Conservation (phyloP, 2,329 filamentous ascomycete species). For the Penicillium sp. region DNA sequence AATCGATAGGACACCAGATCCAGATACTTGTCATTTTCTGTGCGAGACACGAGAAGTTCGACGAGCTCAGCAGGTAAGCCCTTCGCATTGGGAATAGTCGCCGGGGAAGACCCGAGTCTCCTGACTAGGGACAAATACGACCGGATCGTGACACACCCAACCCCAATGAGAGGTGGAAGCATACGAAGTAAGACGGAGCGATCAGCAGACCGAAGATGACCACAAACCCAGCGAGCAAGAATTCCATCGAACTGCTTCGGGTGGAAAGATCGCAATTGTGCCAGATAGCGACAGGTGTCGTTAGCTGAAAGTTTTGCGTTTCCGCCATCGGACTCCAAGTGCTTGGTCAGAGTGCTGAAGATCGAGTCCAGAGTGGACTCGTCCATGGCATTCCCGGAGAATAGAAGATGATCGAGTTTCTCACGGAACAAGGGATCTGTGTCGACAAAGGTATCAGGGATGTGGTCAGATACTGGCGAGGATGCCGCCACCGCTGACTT, state of each 20-base stretch:
- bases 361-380: slow-evolving; percentile 41
- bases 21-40: slow-evolving; percentile 12
- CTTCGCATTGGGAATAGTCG: slow-evolving; percentile 24
- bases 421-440: slow-evolving; percentile 40
- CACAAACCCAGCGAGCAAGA: slow-evolving; percentile 41
- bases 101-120: slow-evolving; percentile 27
- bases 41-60: slow-evolving; percentile 28
- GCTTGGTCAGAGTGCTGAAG: slow-evolving; percentile 40
- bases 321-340: slow-evolving; percentile 30
- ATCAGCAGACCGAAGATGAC: slow-evolving; percentile 33
- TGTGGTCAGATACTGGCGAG: slow-evolving; percentile 47
- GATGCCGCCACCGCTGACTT: slow-evolving; percentile 43
- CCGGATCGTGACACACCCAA: slow-evolving; percentile 43
- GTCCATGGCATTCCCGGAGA: slow-evolving; percentile 44
- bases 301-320: slow-evolving; percentile 30
- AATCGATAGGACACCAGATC: slow-evolving; percentile 42
- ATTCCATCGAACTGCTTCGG: slow-evolving; percentile 42
- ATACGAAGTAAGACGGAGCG: slow-evolving; percentile 31
- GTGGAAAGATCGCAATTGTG: slow-evolving; percentile 42
- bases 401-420: slow-evolving; percentile 44
- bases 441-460: slow-evolving; percentile 39
- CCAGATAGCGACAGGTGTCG: slow-evolving; percentile 40
- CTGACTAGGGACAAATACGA: slow-evolving; percentile 37
- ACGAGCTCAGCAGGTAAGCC: slow-evolving; percentile 30
- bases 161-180: slow-evolving; percentile 41